Conservation (phyloP, 1,284 basidiomycete genomes). For the Pseudozyma thailandica region DNA sequence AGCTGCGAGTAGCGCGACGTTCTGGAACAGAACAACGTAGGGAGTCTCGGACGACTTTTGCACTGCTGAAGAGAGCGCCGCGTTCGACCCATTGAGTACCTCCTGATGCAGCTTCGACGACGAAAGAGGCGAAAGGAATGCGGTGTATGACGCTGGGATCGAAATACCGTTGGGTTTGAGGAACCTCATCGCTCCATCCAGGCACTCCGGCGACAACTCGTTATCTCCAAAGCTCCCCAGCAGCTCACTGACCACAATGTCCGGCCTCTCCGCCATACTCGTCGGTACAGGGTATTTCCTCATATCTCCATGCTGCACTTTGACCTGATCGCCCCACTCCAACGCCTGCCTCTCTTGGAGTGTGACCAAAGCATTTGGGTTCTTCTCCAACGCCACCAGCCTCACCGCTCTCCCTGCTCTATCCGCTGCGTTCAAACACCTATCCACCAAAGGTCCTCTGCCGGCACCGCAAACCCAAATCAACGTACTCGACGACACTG, state of each 20-base stretch:
- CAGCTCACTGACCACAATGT: conserved; percentile 94
- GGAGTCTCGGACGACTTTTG: conserved; percentile 83
- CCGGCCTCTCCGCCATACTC: conserved; percentile 75
- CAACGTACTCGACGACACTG: conserved; percentile 70
- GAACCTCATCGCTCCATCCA: conserved; percentile 90
- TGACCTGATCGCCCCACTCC: conserved; percentile 84
- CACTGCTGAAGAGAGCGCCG: conserved; percentile 22
- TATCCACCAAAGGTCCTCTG: conserved; percentile 89
- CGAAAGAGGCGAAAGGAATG: conserved; percentile 90
- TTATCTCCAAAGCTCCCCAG: conserved; percentile 98
- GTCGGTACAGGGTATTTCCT: conserved; percentile 74
- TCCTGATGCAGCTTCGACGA: conserved; percentile 80
- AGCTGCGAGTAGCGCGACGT: conserved; percentile 72
- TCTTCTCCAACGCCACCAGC: conserved; percentile 91
- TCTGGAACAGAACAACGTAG: conserved; percentile 97
- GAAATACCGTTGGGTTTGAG: conserved; percentile 81
- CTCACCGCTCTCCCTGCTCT: conserved; percentile 75
- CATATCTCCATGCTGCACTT: conserved; percentile 94
- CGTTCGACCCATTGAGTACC: conserved; percentile 37
- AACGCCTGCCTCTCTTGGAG: conserved; percentile 57
- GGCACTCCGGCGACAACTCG: conserved; percentile 95
- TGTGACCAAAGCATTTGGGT: conserved; percentile 70
- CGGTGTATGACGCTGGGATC: conserved; percentile 94
- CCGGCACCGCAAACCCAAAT: conserved; percentile 87
- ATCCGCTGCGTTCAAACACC: conserved; percentile 81